Evolutionary conservation across 352 stramenopile species (phyloP), one percentile per base, ranked within the genome.

Genomic region (Thalassiosira delicatula): DNA sequence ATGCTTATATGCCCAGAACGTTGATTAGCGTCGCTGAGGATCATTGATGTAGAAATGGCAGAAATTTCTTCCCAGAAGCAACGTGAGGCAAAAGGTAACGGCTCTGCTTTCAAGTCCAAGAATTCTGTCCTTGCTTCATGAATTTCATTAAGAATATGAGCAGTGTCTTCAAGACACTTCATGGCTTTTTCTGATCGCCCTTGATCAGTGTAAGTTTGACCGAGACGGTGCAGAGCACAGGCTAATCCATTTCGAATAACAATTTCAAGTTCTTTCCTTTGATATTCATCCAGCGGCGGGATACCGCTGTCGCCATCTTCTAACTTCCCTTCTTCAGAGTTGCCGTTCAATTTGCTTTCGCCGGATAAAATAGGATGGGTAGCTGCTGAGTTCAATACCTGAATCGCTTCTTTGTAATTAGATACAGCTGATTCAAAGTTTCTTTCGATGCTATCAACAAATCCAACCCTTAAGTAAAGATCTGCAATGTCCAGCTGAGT

Each of bases 11-110:
- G 21, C n/a, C 79, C 84, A 70, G 63, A 84, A 53, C 62, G 49
- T 60, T 90, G 74, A 76, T 90, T 83, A 25, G 79, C 53, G 76
- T 87, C 76, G 66, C 71, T 85, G 21, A 90, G 76, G 44, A 84
- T 70, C 67, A 83, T 79, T 27, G 62, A 61, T 40, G 84, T 87
- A 23, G 71, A 72, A n/a, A 87, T 21, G 14, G 71, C 71, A 37
- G 79, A 70, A 70, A 82, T 57, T 33, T 87, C 79, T 69, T 87
- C 76, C 37, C 59, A 77, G 60, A 85, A 87, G 51, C 79, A 84
- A 25, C 72, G 67, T 29, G 78, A 81, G 32, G 17, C 19, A 23
- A 83, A 68, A 46, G 70, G 61, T 12, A 81, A 63, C 4, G 54
- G 67, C 14, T 74, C 54, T 53, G 21, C 51, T 76, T 59, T 83